Evolutionary conservation across 1,139 yeast species (phyloP).

Genomic region (Candida pseudoviswanathii): DNA sequence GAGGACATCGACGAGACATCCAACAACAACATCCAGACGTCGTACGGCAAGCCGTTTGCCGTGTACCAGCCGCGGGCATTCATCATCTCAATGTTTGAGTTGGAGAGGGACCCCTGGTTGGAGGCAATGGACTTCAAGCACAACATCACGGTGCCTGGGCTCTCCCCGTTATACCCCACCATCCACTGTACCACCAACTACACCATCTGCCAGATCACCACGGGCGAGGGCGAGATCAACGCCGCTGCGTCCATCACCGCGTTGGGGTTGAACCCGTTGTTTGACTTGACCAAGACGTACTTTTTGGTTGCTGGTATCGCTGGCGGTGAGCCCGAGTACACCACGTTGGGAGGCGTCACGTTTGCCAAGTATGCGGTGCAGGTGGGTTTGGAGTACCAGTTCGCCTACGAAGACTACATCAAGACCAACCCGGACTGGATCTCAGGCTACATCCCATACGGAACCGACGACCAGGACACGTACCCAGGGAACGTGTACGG

Average conservation of each 20-base stretch:
- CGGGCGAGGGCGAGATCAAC: constrained; percentile 72
- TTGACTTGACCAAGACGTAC: constrained; percentile 61
- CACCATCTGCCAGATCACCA: constrained; percentile 60
- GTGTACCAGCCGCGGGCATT: constrained; percentile 56
- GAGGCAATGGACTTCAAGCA: constrained; percentile 47
- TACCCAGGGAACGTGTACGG: constrained; percentile 64
- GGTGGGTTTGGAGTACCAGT: constrained; percentile 62
- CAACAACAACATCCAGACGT: constrained; percentile 24
- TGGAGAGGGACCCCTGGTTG: constrained; percentile 60
- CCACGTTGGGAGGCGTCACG: constrained; percentile 57
- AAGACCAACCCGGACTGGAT: constrained; percentile 58
- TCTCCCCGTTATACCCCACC: constrained; percentile 61
- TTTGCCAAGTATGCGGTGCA: constrained; percentile 66
- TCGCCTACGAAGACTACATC: constrained; percentile 47
- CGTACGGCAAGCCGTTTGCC: constrained; percentile 37
- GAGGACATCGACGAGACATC: constrained; percentile 17
- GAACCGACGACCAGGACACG: constrained; percentile 49
- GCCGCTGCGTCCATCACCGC: constrained; percentile 66
- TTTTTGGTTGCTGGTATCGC: constrained; percentile 69
- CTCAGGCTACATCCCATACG: constrained; percentile 61
- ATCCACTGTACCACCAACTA: constrained; percentile 57
- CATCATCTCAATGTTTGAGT: constrained; percentile 57
- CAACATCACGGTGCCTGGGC: constrained; percentile 62
- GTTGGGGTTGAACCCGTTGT: constrained; percentile 52
- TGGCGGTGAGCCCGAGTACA: constrained; percentile 57